phyloP scores from a whole-genome alignment of 2,329 filamentous ascomycete species.

The Aureobasidium sp. region DNA sequence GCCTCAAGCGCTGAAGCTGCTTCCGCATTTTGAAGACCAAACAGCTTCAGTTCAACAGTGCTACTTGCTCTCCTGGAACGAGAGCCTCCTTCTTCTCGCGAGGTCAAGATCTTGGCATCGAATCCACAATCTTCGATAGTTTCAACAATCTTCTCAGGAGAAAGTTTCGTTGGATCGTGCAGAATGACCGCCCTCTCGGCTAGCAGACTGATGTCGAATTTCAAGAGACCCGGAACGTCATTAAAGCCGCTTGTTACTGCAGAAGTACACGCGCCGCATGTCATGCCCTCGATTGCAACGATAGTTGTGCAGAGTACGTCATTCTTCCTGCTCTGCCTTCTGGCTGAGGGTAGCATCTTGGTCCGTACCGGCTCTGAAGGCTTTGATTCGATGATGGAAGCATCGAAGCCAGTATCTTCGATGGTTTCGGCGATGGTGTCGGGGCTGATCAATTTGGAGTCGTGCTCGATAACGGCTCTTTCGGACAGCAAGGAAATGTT shows the following conservation, averaged over 20 bases:
- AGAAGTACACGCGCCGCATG: conserved; percentile 91
- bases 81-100: conserved; percentile 49
- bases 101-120: conserved; percentile 74
- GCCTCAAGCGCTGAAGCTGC: conserved; percentile 67
- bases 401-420: conserved; percentile 87
- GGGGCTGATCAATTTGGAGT: conserved; percentile 64
- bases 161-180: conserved; percentile 66
- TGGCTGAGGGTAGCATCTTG: conserved; percentile 26
- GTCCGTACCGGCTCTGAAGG: conserved; percentile 35
- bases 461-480: conserved; percentile 87
- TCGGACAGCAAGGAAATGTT: conserved; percentile 94
- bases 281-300: conserved; percentile 91
- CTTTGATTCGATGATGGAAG: conserved; percentile 69
- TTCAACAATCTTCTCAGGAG: conserved; percentile 67
- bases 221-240: conserved; percentile 66
- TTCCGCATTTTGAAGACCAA: conserved; percentile 65
- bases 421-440: conserved; percentile 77
- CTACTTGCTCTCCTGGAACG: conserved; percentile 36
- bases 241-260: conserved; percentile 80
- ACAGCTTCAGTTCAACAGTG: conserved; percentile 74
- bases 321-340: conserved; percentile 31
- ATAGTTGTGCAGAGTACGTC: conserved; percentile 61
- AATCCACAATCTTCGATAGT: conserved; percentile 88
- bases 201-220: conserved; percentile 91
- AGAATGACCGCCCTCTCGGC: conserved; percentile 86